Conservation (phyloP, 2,329 filamentous ascomycete genomes). For the Balansia obtecta region DNA sequence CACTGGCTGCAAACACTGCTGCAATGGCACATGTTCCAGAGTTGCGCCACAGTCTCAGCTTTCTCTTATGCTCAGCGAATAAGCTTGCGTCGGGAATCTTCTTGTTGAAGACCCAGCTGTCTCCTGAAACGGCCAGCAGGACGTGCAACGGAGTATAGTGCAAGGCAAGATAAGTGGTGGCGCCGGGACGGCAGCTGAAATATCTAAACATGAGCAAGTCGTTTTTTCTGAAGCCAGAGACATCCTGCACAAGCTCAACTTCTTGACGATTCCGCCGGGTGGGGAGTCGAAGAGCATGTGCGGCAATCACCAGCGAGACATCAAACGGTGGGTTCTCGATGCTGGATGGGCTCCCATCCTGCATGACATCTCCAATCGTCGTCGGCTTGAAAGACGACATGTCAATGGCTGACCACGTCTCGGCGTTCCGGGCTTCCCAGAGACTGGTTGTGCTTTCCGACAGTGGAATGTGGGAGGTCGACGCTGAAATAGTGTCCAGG, state of each 20-base stretch:
- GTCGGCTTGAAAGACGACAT: constrained; percentile 14
- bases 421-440: constrained; percentile 35
- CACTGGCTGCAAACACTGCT: constrained; percentile 36
- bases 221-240: constrained; percentile 12
- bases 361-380: constrained; percentile 16
- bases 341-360: constrained; percentile 22
- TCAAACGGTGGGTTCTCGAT: constrained; percentile 27
- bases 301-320: constrained; percentile 26
- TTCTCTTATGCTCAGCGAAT: constrained; percentile 34
- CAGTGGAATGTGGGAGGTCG: constrained; percentile 32
- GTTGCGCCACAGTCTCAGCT: constrained; percentile 32
- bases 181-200: constrained; percentile 32
- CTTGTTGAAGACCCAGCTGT: constrained; percentile 44
- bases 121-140: constrained; percentile 44
- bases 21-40: constrained; percentile 33
- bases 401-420: constrained; percentile 31
- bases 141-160: constrained; percentile 46
- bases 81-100: constrained; percentile 33
- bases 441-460: constrained; percentile 29
- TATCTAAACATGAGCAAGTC: constrained; percentile 22
- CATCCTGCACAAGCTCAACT: constrained; percentile 14
- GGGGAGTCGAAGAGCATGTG: constrained; percentile 26
- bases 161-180: constrained; percentile 43
- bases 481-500: constrained; percentile 23
- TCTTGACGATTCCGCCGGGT: constrained; percentile 18